Evolutionary conservation across 2,329 filamentous ascomycete genomes (phyloP).

Genomic region (Didymella lethalis): DNA sequence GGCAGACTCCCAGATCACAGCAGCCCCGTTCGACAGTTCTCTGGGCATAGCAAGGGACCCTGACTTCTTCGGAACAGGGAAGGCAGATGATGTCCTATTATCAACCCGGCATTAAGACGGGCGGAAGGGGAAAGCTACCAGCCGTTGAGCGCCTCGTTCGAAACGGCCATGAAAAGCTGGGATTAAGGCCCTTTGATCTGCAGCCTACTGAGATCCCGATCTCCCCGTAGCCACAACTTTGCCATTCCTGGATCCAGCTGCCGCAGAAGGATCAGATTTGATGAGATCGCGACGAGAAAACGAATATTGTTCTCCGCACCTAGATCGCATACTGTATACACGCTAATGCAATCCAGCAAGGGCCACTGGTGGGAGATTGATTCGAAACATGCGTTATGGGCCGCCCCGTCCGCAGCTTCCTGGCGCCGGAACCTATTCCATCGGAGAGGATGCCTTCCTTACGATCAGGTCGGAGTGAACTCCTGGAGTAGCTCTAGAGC

Average conservation of each 20-base stretch:
- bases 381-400: conserved; percentile 12
- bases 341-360: conserved; percentile 14
- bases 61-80: not conserved
- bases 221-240: conserved; percentile 15
- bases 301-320: conserved; percentile 13
- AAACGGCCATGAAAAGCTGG: conserved; percentile 10
- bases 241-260: conserved; percentile 3
- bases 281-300: conserved; percentile 19
- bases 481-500: conserved; percentile 4
- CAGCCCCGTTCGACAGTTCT: conserved; percentile 13
- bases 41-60: conserved; percentile 4
- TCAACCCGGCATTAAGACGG: conserved; percentile 1
- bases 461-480: not conserved
- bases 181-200: conserved; percentile 16
- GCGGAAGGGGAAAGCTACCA: conserved; percentile 15
- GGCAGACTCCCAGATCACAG: conserved; percentile 5
- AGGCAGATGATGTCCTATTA: conserved; percentile 10
- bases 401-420: conserved; percentile 17
- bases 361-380: not conserved
- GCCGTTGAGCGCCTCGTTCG: conserved; percentile 14
- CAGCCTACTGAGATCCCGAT: conserved; percentile 9
- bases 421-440: conserved; percentile 8
- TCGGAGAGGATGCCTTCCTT: conserved; percentile 2
- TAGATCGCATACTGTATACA: conserved; percentile 20
- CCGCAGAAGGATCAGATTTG: conserved; percentile 3